Base-by-base conservation (phyloP, 768 basidiomycete genomes). In the Xerocomus brunneocitrinus region DNA sequence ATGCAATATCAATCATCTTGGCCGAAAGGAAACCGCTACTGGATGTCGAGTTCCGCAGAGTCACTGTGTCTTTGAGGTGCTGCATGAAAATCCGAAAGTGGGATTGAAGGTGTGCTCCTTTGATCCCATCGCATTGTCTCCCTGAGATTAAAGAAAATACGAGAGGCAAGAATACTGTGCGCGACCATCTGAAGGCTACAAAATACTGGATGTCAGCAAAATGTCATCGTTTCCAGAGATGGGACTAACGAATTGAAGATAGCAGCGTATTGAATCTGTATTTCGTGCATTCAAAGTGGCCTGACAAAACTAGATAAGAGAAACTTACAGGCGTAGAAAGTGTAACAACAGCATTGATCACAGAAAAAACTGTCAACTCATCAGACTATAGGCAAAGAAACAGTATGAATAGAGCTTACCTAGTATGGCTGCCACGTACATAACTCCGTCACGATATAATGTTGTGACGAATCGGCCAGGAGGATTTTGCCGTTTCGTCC, bases 151-250 rank as follows among this genome's bases (percentile, higher is more conserved):
- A 63, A 63, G 42, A 63, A 62, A 32, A 63, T 56, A 3, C 62
- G 62, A n/a, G 62, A 64, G 5, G 62, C 53, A 50, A 64, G 62
- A 30, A 64, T 55, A 19, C 63, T 64, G 25, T 64, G 62, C 48
- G 54, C 50, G 24, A 54, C 63, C 45, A 64, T 32, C 31, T 64
- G 62, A 32, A 55, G 60, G 35, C 62, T 64, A 12, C 8, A 12
- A 38, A 22, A 22, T 9, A 19, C 38, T 19, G 19, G 5, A 19
- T 22, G 38, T 39, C 3, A 39, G 19, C 38, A 8, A 19, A 39
- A 39, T 19, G 35, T 39, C 19, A 39, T 19, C 4, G 38, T 5
- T 9, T 39, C 8, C 8, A 39, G n/a, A 39, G 14, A 48, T n/a
- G 24, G 22, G 4, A 55, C 60, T 3, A 9, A 62, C 61, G 54